phyloP scores from a whole-genome alignment of 768 basidiomycete species.

The Postia placenta region DNA sequence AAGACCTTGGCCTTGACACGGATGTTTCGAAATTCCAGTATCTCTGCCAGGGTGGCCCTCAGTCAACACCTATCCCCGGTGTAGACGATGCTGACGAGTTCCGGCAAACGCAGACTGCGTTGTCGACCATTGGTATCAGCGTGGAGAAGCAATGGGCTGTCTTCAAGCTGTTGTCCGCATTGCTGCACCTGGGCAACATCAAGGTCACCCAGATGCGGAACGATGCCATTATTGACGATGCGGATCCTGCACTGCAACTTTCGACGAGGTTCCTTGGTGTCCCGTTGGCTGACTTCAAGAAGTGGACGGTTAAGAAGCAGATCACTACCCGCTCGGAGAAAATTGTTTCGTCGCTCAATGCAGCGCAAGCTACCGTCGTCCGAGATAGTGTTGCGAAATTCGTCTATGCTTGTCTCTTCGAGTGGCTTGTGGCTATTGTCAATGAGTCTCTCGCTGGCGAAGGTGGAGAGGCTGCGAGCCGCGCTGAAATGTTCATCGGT shows the following conservation, averaged over 20 bases:
- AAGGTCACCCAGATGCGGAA: slow-evolving; percentile 76
- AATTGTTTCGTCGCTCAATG: slow-evolving; percentile 84
- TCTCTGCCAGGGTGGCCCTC: slow-evolving; percentile 87
- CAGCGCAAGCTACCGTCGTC: slow-evolving; percentile 87
- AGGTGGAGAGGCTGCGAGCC: slow-evolving; percentile 81
- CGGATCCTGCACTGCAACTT: slow-evolving; percentile 70
- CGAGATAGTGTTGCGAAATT: slow-evolving; percentile 97
- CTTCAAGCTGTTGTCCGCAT: slow-evolving; percentile 86
- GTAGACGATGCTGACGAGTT: slow-evolving; percentile 98
- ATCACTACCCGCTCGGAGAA: slow-evolving; percentile 92
- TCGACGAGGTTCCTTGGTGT: slow-evolving; percentile 91
- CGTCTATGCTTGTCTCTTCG: slow-evolving; percentile 97
- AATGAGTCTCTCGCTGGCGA: slow-evolving; percentile 98
- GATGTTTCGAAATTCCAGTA: slow-evolving; percentile 88
- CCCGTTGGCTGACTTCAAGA: slow-evolving; percentile 89
- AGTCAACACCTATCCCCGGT: slow-evolving; percentile 80
- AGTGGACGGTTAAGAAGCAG: slow-evolving; percentile 98
- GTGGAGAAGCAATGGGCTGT: slow-evolving; percentile 99
- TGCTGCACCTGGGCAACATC: slow-evolving; percentile 97
- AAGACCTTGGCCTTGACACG: slow-evolving; percentile 85
- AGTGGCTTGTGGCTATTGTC: slow-evolving; percentile 96
- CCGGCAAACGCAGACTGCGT: slow-evolving; percentile 84
- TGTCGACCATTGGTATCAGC: slow-evolving; percentile 95
- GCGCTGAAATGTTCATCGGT: slow-evolving; percentile 98
- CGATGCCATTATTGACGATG: slow-evolving; percentile 81